Percentiles rank a stretch among this genome's conserved stretches.
These are phyloP conservation scores for Wallemia hederae DNA, from an alignment of 1,284 basidiomycete species.

Conservation along the genomic window DNA sequence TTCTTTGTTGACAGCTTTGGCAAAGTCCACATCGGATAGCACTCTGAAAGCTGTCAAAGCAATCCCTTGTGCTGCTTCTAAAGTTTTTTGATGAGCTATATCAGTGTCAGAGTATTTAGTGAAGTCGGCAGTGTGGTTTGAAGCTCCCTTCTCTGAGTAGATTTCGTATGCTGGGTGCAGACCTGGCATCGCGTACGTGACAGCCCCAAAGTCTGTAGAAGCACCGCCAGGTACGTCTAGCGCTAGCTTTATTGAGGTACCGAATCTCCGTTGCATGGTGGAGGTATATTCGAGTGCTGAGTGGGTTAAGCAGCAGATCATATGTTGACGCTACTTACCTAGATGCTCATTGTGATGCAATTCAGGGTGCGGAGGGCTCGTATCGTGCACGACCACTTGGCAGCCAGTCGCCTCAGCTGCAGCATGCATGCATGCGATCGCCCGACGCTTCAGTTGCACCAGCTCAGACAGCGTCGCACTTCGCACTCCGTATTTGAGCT, in stretches of 20 bases:
- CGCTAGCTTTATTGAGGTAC: constrained; percentile 3
- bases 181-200: constrained; percentile 14
- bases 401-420: constrained; percentile 13
- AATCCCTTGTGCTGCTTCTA: constrained; percentile 8
- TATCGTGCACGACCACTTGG: constrained; percentile 9
- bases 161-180: constrained; percentile 11
- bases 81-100: constrained; percentile 7
- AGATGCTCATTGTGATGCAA: constrained; percentile 9
- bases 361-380: constrained; percentile 10
- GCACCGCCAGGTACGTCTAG: constrained; percentile 4
- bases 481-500: constrained; percentile 11
- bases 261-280: constrained; percentile 7
- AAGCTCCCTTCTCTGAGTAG: background rate
- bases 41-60: constrained; percentile 5
- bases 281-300: constrained; percentile 7
- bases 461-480: constrained; percentile 9
- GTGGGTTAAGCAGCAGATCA: background rate
- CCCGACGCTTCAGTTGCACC: constrained; percentile 8
- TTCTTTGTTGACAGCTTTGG: background rate
- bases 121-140: constrained; percentile 10
- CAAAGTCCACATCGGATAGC: constrained; percentile 4
- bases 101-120: constrained; percentile 6
- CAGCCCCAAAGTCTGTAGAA: constrained; percentile 11
- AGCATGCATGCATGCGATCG: constrained; percentile 12
- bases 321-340: background rate